Evolutionary conservation across 2,329 filamentous ascomycete species (phyloP).

Genomic region (Colletotrichum endophyticum): DNA sequence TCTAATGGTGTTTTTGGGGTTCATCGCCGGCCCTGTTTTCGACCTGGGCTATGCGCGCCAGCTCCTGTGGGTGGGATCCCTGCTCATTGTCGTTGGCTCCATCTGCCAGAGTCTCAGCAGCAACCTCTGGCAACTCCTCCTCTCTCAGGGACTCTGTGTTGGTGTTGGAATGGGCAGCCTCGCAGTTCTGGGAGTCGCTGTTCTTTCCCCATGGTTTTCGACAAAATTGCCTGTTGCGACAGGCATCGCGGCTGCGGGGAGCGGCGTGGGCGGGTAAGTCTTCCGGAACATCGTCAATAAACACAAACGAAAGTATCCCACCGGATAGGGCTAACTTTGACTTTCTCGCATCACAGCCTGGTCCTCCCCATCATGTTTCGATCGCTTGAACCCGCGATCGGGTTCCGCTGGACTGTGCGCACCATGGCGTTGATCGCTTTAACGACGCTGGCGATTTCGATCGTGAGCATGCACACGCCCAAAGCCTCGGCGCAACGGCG

Average conservation of each 20-base stretch:
- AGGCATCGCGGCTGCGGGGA: conserved; percentile 36
- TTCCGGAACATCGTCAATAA: conserved; percentile 39
- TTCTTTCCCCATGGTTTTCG: conserved; percentile 39
- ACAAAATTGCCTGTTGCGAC: conserved; percentile 31
- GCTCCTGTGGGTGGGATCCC: conserved; percentile 42
- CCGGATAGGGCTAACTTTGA: conserved; percentile 65
- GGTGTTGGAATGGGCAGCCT: conserved; percentile 49
- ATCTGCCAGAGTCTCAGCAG: conserved; percentile 47
- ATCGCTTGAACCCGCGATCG: background rate
- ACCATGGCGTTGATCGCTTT: conserved; percentile 6
- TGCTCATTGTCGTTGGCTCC: conserved; percentile 50
- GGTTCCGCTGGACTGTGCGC: conserved; percentile 13
- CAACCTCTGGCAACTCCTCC: conserved; percentile 53
- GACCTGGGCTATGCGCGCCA: conserved; percentile 50
- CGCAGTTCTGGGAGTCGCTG: conserved; percentile 39
- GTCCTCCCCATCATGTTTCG: conserved; percentile 10
- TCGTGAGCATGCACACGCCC: conserved; percentile 32
- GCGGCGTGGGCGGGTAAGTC: conserved; percentile 28
- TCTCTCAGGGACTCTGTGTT: conserved; percentile 48
- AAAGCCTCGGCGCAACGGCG: background rate
- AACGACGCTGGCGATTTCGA: background rate
- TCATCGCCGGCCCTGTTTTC: conserved; percentile 48
- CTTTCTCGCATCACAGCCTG: conserved; percentile 53
- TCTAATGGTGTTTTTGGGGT: conserved; percentile 46
- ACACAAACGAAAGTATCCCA: conserved; percentile 49